Evolutionary conservation across 306 rosid species (phyloP).

Genomic region (Acacia melanoxylon): DNA sequence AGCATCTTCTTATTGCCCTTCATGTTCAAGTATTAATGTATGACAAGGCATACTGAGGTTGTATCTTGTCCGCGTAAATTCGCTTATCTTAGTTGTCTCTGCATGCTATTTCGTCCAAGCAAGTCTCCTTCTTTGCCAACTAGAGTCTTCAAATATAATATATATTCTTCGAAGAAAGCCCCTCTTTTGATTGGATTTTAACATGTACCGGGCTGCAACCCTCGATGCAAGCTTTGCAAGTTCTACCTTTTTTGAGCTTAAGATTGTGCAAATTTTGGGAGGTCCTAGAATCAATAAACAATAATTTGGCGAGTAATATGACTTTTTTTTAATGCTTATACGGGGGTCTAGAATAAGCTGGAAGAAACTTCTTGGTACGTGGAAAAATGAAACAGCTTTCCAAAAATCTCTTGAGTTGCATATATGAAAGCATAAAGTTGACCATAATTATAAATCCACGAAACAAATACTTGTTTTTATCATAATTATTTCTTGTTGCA

Average conservation of each 20-base stretch:
- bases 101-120: constrained; percentile 13
- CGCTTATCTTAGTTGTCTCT: neutral
- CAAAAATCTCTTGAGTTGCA: neutral
- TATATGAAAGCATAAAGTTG: neutral
- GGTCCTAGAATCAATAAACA: constrained; percentile 16
- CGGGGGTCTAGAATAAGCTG: neutral
- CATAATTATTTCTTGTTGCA: neutral
- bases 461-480: neutral
- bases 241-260: neutral
- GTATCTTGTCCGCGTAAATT: constrained; percentile 2
- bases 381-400: neutral
- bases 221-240: neutral
- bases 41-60: neutral
- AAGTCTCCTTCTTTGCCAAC: neutral
- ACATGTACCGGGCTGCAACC: neutral
- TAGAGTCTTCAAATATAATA: constrained; percentile 2
- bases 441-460: neutral
- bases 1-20: neutral
- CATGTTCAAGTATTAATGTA: neutral
- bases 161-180: neutral
- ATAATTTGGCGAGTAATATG: neutral
- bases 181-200: neutral
- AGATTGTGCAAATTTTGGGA: neutral
- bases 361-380: neutral
- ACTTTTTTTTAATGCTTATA: neutral